Conservation (phyloP, 768 basidiomycete genomes). For the Sistotremastrum niveocremeum region DNA sequence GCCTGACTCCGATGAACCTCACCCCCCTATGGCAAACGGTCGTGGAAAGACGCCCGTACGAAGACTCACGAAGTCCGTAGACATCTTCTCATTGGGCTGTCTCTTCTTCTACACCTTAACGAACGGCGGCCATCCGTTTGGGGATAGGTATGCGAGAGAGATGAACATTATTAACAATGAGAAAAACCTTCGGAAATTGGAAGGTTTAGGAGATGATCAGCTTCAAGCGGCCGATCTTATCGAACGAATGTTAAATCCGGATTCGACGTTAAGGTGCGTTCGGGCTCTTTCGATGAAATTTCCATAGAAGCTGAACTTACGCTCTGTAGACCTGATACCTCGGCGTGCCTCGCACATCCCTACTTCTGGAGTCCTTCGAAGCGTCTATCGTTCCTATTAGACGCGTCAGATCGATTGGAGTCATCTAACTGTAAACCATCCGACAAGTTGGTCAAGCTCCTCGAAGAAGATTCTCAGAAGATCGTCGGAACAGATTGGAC, state of each 20-base stretch:
- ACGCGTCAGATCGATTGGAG: conserved; percentile 94
- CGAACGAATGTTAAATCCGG: conserved; percentile 58
- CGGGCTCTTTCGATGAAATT: conserved; percentile 1
- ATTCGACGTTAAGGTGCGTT: conserved; percentile 60
- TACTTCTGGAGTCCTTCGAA: conserved; percentile 92
- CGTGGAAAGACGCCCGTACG: conserved; percentile 22
- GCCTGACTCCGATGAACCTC: conserved; percentile 45
- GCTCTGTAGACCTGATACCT: conserved; percentile 64
- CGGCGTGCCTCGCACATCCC: conserved; percentile 78
- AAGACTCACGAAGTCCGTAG: conserved; percentile 85
- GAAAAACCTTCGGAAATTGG: conserved; percentile 56
- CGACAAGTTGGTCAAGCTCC: conserved; percentile 54
- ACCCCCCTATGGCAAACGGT: conserved; percentile 48
- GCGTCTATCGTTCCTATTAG: conserved; percentile 87
- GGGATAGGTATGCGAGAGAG: conserved; percentile 86
- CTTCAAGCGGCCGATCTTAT: conserved; percentile 83
- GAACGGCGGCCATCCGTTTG: conserved; percentile 86
- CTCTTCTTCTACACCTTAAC: conserved; percentile 89
- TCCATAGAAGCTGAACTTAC: conserved; percentile 3
- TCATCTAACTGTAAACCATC: conserved; percentile 92
- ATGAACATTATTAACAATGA: conserved; percentile 81
- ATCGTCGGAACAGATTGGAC: conserved; percentile 93
- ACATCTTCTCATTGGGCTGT: conserved; percentile 93
- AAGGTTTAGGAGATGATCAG: conserved; percentile 84
- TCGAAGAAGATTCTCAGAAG: conserved; percentile 54